Evolutionary conservation across 345 rosid genomes (phyloP), one percentile per base, ranked within the genome.

Genomic region (Ceriops tagal): DNA sequence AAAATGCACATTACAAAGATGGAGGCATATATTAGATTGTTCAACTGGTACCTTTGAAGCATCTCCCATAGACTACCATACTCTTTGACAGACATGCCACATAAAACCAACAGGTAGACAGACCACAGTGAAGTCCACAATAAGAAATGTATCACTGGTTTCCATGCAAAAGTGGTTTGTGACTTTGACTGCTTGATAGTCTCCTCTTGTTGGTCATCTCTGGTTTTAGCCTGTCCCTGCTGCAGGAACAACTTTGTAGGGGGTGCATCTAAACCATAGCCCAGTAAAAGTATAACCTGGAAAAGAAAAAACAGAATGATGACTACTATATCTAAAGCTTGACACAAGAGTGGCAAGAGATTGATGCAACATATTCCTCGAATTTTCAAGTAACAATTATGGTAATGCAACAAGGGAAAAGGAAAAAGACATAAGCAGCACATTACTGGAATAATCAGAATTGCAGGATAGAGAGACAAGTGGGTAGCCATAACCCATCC

Each of bases 401-500:
- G 53, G 37, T 56, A 65, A 39, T 4, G 51, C 47, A 7, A 47
- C 9, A 66, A 67, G 49, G 15, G 8, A 43, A 43, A 43, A 35
- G 16, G 65, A 64, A 68, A 61, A n/a, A 55, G 30, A 46, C 30
- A 13, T 47, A 18, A 27, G 34, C 67, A 47, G 35, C 52, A 28
- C 83, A 71, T 39, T 86, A 92, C 98, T n/a, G 97, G 99, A 75
- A 92, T 82, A 1, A 86, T 73, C 69, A 92, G 82, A 60, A 87
- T 73, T 61, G 79, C 88, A 55, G 98, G 97, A 76, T 92, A 89
- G 70, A 95, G 93, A 69, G 97, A 95, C 73, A 90, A 65, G 79
- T 95, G 98, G 19, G 90, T 84, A 61, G 98, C 93, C 77, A 95
- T 80, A 77, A 92, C 93, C 87, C 92, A 86, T 68, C 92, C 98